Base-by-base conservation (phyloP, 768 basidiomycete species). In the Pisolithus tinctorius region DNA sequence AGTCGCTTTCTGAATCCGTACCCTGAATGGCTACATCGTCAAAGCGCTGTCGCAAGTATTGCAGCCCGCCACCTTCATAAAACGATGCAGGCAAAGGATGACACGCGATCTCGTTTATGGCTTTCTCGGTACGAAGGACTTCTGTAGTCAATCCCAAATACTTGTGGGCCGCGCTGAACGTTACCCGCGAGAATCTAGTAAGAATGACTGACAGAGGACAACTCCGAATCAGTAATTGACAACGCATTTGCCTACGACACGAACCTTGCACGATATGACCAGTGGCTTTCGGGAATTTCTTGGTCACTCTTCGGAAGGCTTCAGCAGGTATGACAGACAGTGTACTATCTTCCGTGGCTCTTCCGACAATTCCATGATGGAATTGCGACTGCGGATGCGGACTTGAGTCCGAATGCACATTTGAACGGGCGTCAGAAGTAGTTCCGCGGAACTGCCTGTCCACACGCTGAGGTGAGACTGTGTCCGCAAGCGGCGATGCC, bases 301-400 rank as follows among this genome's bases (percentile, higher is more conserved):
- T 91, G 3, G 95, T 97, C 38, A 99, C 72, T 46, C 93, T 77
- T 50, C 87, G 77, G 70, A 99, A 99, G 4, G 95, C 96, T 66
- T 97, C 93, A 2, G 96, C 95, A 25, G 96, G 96, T 50, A 99
- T 98, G 9, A 99, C 95, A n/a, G 95, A 96, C 17, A 99, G 73
- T 2, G 96, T 98, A 4, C 89, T 89, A 60, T 99, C 96, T 49
- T 90, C 88, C 4, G 86, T 86, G 6, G 96, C 96, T 36, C 95
- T 78, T n/a, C 93, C 94, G 20, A 98, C 83, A 4, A 88, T 83
- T 4, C 88, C 88, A 59, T 83, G 79, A 59, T 81, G 80, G 41
- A 74, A 60, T 43, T 74, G 71, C 41, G 59, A 53, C 30, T 49
- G 59, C 1, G 50, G 59, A 29, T 49, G 59, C 1, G 50, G 59